Base-by-base conservation (phyloP, 768 basidiomycete genomes). In the Russula brevipes region DNA sequence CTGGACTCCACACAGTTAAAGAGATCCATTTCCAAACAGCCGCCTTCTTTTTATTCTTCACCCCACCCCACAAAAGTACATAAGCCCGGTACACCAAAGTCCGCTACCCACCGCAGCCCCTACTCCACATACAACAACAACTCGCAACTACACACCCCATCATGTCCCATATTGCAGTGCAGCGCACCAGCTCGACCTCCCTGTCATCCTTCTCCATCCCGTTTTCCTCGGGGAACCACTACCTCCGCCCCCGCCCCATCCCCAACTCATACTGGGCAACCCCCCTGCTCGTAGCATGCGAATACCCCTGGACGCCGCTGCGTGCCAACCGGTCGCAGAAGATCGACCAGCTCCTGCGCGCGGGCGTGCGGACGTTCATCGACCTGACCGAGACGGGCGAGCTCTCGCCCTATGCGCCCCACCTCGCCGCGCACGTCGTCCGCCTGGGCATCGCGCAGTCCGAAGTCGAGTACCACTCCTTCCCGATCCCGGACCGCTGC, bases 261-360 rank as follows among this genome's bases (percentile, higher is more conserved):
- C 87, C 87, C n/a, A 91, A 91, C 74, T 88, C 86, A 0, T 91
- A 91, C 76, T 91, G 89, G 89, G 89, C 88, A 0, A 89, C 88
- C 0, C 79, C 85, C 0, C 74, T 78, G 11, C 80, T 91, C 41
- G 79, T 90, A 58, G 89, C 89, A 0, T 90, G 88, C 81, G 89
- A 91, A 70, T 91, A 90, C 73, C 89, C 89, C 1, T 91, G 86
- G 84, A 76, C 82, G 17, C 87, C 86, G 4, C 80, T 79, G 63
- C 69, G 71, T 0, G 57, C 70, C 3, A 65, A 70, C 16, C 63
- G 66, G 33, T 58, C 71, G 31, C 86, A 87, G 65, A 90, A 91
- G 70, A 81, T 91, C 65, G 88, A 89, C 75, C 82, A 83, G 0
- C 79, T 91, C 55, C 82, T 91, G 31, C 75, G 75, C 10, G 83